These are phyloP conservation scores for Teratosphaeria destructans DNA, from an alignment of 2,329 filamentous ascomycete genomes.

Conservation along the genomic window DNA sequence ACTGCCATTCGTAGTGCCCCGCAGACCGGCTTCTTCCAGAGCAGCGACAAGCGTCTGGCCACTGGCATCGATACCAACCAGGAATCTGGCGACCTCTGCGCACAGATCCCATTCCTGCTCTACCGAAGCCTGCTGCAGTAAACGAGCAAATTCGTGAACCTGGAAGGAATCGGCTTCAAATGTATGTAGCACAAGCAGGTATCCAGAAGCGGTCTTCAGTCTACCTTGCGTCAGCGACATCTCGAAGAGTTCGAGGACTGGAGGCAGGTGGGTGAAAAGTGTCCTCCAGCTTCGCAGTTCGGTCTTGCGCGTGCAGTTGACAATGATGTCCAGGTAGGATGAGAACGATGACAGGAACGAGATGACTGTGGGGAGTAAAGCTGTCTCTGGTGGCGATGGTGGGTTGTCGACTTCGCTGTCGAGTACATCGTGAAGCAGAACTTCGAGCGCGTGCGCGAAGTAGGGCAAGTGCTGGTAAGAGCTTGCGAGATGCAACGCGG, in stretches of 20 bases:
- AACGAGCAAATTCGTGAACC: slow-evolving; percentile 61
- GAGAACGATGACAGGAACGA: slow-evolving; percentile 48
- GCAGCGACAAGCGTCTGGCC: slow-evolving; percentile 69
- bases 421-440: slow-evolving; percentile 83
- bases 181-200: slow-evolving; percentile 88
- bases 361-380: slow-evolving; percentile 42
- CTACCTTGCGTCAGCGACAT: slow-evolving; percentile 76
- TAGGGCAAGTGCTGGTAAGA: slow-evolving; percentile 83
- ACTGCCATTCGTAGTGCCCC: slow-evolving; percentile 1
- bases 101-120: slow-evolving; percentile 93
- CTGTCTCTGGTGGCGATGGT: slow-evolving; percentile 33
- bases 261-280: slow-evolving; percentile 81
- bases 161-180: slow-evolving; percentile 34
- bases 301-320: slow-evolving; percentile 95
- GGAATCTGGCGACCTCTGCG: slow-evolving; percentile 86
- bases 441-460: slow-evolving; percentile 84
- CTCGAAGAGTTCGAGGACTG: slow-evolving; percentile 85
- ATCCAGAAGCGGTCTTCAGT: slow-evolving; percentile 90
- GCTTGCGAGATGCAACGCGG: slow-evolving; percentile 70
- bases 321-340: slow-evolving; percentile 85
- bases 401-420: slow-evolving; percentile 83
- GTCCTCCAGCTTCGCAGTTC: slow-evolving; percentile 93
- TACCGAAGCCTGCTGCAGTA: slow-evolving; percentile 69
- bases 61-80: slow-evolving; percentile 81
- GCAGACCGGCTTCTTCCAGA: slow-evolving; percentile 36